These are phyloP conservation scores for Hygrocybe punicea DNA, from an alignment of 768 basidiomycete genomes.

Conservation along the genomic window DNA sequence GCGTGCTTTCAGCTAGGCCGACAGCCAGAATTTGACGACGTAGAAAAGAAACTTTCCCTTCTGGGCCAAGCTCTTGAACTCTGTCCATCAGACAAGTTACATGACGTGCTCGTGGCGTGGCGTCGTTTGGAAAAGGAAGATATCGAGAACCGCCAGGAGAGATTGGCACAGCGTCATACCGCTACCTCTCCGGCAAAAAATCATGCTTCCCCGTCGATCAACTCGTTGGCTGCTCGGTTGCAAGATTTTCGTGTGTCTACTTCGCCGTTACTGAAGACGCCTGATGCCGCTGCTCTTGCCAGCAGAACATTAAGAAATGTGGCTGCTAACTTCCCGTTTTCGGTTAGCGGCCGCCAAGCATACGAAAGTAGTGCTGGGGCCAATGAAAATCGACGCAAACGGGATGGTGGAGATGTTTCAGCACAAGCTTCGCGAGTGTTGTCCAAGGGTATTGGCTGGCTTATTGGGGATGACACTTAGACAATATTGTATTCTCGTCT, in stretches of 20 bases:
- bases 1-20: constrained; percentile 85
- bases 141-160: constrained; percentile 48
- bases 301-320: constrained; percentile 75
- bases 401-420: constrained; percentile 60
- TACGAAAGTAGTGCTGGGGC: constrained; percentile 44
- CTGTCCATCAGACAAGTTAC: constrained; percentile 76
- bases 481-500: neutral
- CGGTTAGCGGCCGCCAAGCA: constrained; percentile 42
- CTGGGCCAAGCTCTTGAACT: constrained; percentile 81
- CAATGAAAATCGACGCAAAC: constrained; percentile 40
- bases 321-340: constrained; percentile 71
- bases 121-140: constrained; percentile 68
- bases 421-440: constrained; percentile 74
- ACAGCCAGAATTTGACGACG: constrained; percentile 71
- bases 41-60: constrained; percentile 61
- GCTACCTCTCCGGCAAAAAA: constrained; percentile 13
- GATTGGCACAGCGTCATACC: constrained; percentile 30
- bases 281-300: constrained; percentile 78
- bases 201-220: constrained; percentile 18
- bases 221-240: constrained; percentile 59
- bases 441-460: constrained; percentile 92
- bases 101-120: constrained; percentile 78
- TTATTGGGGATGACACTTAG: constrained; percentile 66
- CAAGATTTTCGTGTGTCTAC: constrained; percentile 67
- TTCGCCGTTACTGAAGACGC: constrained; percentile 64